These are phyloP conservation scores for Suillus placidus DNA, from an alignment of 768 basidiomycete genomes.

Conservation along the genomic window DNA sequence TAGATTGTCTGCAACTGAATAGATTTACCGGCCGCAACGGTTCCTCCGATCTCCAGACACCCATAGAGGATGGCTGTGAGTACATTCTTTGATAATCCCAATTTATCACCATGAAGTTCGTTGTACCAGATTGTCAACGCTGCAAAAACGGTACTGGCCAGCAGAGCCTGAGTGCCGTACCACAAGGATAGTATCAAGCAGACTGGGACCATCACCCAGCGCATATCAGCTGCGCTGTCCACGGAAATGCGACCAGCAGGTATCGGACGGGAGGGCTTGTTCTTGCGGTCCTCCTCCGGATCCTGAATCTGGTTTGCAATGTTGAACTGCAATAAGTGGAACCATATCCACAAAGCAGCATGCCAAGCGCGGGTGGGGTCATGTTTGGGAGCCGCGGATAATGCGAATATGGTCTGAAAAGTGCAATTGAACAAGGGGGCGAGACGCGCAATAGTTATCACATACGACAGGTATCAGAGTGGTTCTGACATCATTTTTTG, in stretches of 20 bases:
- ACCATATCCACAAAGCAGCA: constrained; percentile 43
- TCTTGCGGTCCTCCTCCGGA: constrained; percentile 42
- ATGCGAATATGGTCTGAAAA: constrained; percentile 35
- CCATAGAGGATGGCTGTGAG: constrained; percentile 43
- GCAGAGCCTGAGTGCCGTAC: constrained; percentile 36
- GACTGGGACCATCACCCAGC: constrained; percentile 35
- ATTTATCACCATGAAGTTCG: constrained; percentile 39
- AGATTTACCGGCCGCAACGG: constrained; percentile 39
- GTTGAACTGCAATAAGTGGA: constrained; percentile 44
- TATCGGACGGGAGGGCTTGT: constrained; percentile 46
- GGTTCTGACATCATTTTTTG: constrained; percentile 22
- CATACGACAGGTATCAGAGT: constrained; percentile 25
- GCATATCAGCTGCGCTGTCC: constrained; percentile 34
- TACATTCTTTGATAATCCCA: constrained; percentile 42
- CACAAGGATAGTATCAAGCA: constrained; percentile 35
- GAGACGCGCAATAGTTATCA: background rate
- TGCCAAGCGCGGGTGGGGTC: constrained; percentile 20
- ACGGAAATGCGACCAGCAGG: constrained; percentile 43
- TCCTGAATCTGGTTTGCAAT: constrained; percentile 43
- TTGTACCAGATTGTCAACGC: constrained; percentile 40
- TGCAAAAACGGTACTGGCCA: constrained; percentile 35
- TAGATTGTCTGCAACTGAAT: background rate
- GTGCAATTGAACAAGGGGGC: background rate
- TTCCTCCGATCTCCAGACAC: constrained; percentile 41
- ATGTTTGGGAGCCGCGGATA: constrained; percentile 25